Evolutionary conservation across 192 early-diverging fungal species (phyloP), one percentile per base, ranked within the genome.

Genomic region (Haplosporangium gracile): DNA sequence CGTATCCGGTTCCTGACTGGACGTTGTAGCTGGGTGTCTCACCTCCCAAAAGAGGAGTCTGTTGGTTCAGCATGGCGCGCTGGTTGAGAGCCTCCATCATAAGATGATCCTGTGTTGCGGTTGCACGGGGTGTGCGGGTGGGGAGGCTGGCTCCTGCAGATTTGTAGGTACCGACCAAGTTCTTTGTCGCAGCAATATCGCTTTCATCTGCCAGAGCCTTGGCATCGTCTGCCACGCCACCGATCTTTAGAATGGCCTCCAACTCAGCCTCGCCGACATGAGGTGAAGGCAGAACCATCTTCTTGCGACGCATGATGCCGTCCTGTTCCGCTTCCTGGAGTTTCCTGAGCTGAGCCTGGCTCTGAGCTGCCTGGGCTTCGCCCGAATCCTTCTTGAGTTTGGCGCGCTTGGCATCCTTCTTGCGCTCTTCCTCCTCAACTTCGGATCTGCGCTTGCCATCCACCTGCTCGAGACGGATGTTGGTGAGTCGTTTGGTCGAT

Each of bases 191-290:
- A n/a, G 79, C 89, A 38, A 90, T 77, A 68, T 89, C 88, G 7
- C 90, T 92, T 22, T 90, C 93, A 26, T 85, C 88, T 5, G 97
- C 95, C 43, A 97, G 87, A 18, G 92, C 90, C 70, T 92, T 93
- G 13, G 95, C 94, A 63, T 92, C 92, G 75, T 96, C 94, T 32
- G 95, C 95, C 70, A 94, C 94, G 72, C 93, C 92, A 7, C 97
- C 97, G 43, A 98, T 92, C 68, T 77, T 82, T 68, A 79, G 20
- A 55, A 89, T 86, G 57, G 95, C 95, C 45, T 98, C 98, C 40
- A 99, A 83, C 85, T 99, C 98, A 10, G 89, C 89, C 75, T 98
- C 97, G 57, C 94, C 92, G 11, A 99, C 95, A 90, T 98, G 98
- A 34, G 98, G 98, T 0, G 95, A 88, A 16, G 98, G 98, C 40